Base-by-base conservation (phyloP, 805 yeast genomes). In the Wickerhamiella alocasiicola region DNA sequence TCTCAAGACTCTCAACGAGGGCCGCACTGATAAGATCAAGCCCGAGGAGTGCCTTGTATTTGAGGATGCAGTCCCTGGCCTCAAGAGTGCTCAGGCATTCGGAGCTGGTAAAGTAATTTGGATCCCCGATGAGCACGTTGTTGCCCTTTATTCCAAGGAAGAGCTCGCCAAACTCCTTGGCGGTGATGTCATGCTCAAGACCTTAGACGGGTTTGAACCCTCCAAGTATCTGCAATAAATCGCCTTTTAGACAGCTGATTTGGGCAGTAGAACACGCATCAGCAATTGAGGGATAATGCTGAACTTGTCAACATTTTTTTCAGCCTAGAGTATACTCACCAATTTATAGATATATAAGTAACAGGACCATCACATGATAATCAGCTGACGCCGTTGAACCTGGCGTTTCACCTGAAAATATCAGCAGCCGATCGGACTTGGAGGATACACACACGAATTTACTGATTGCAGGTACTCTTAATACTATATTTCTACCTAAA, bases 31-130 rank as follows among this genome's bases (percentile, higher is more conserved):
- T 2, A 52, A 59, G 2, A 79, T 88, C 45, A 53, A 57, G 41
- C 80, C 88, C 3, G 76, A 74, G 24, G 95, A 91, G 53, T 81
- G 94, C 52, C 59, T 91, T 24, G 80, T 91, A 2, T 91, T 91
- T 59, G 98, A 91, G 64, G 99, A 91, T 61, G 97, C 95, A 2
- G 66, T 85, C 32, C 87, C 95, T 0, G 99, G 99, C 2, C 88
- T 88, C 17, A 55, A 65, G 13, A 78, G 95, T 3, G 98, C 94
- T 11, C 71, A 70, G 42, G 76, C 81, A 13, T 84, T 95, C 26
- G 87, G 85, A 9, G 81, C 83, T 11, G 31, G 26, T 32, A 69
- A 68, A 41, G 95, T 88, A n/a, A 70, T 88, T 36, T 91, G 97
- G 98, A 80, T 87, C 11, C 55, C 61, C 12, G 72, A 75, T 6